Evolutionary conservation across 768 basidiomycete species (phyloP).

Genomic region (Rhizopogon salebrosus): DNA sequence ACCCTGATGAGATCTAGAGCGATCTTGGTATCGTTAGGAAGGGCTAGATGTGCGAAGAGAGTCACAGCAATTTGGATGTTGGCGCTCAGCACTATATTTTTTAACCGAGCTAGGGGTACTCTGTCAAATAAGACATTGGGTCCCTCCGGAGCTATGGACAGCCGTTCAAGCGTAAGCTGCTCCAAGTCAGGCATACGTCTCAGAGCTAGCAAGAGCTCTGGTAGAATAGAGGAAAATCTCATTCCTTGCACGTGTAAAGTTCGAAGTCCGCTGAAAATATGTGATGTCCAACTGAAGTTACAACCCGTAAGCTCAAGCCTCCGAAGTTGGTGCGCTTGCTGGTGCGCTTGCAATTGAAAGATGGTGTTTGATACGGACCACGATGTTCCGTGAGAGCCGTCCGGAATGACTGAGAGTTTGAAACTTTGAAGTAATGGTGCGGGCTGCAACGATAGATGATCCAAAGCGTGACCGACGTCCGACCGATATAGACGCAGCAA

Average conservation of each 20-base stretch:
- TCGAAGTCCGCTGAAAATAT: constrained; percentile 28
- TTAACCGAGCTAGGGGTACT: background rate
- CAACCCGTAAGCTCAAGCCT: constrained; percentile 31
- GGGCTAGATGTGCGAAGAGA: background rate
- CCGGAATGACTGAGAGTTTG: constrained; percentile 14
- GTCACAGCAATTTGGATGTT: background rate
- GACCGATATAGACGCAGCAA: constrained; percentile 18
- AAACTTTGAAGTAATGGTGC: constrained; percentile 32
- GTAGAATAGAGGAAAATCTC: constrained; percentile 7
- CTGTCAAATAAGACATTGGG: background rate
- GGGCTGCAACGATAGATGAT: constrained; percentile 11
- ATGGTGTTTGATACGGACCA: constrained; percentile 21
- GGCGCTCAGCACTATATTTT: background rate
- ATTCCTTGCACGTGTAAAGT: constrained; percentile 27
- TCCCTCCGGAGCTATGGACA: too few relatives aligned
- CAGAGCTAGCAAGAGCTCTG: constrained; percentile 27
- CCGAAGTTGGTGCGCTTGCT: constrained; percentile 29
- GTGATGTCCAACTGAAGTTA: constrained; percentile 30
- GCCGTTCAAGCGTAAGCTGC: background rate
- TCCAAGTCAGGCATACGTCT: constrained; percentile 23
- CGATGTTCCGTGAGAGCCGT: constrained; percentile 12
- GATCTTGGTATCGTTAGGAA: background rate
- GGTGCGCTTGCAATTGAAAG: too few relatives aligned
- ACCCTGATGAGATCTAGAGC: background rate
- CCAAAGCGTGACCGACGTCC: constrained; percentile 16